Evolutionary conservation across 257 asterid genomes (phyloP).

Genomic region (Fraxinus americana): DNA sequence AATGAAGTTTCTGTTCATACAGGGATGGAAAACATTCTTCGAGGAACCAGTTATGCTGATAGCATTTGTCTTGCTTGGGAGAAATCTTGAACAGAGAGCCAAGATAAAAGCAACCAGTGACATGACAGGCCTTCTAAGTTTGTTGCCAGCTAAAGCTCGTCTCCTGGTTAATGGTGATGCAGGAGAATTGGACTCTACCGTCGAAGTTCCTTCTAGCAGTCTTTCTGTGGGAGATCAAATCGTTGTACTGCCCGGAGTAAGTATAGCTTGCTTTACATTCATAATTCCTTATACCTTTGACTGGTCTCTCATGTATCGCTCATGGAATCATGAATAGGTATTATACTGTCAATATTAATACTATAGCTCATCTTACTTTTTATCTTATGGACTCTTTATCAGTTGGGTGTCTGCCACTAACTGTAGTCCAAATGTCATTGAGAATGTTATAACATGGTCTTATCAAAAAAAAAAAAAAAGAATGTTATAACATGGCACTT

Average conservation of each 20-base stretch:
- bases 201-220: constrained; percentile 85
- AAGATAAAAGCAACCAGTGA: constrained; percentile 95
- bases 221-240: constrained; percentile 95
- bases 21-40: constrained; percentile 98
- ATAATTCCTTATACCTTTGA: constrained; percentile 14
- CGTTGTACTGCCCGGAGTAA: constrained; percentile 93
- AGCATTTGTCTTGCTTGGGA: constrained; percentile 95
- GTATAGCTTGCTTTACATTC: constrained; percentile 33
- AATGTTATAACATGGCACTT: neutral
- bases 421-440: neutral
- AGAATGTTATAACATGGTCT: constrained; percentile 9
- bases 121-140: constrained; percentile 88
- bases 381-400: constrained; percentile 7
- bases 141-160: constrained; percentile 97
- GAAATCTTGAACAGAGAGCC: constrained; percentile 98
- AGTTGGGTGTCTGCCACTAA: constrained; percentile 11
- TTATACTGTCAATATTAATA: constrained; percentile 11
- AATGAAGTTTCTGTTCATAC: constrained; percentile 30
- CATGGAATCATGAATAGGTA: constrained; percentile 14
- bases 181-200: constrained; percentile 60
- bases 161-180: constrained; percentile 62
- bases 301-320: constrained; percentile 21
- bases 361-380: constrained; percentile 14
- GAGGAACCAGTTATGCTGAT: constrained; percentile 99
- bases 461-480: no score